Evolutionary conservation across 345 rosid genomes (phyloP).

Genomic region (Eucalyptus virginea): DNA sequence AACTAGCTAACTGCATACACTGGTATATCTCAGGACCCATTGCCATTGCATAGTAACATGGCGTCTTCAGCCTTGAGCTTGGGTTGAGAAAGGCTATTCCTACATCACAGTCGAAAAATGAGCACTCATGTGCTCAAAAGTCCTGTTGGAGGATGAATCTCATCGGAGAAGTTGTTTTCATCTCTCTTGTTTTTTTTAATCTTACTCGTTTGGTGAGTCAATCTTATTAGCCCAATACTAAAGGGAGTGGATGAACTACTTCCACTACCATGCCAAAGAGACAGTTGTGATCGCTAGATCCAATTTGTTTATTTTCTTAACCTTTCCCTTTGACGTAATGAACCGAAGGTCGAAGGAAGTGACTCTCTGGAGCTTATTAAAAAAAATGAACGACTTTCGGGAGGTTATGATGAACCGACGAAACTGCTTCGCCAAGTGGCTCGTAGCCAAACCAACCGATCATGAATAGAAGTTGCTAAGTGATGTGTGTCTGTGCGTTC

Average conservation of each 20-base stretch:
- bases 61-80: background rate
- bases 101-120: background rate
- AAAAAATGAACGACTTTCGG: background rate
- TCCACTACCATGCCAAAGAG: background rate
- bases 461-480: background rate
- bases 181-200: background rate
- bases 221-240: background rate
- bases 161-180: background rate
- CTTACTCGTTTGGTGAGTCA: background rate
- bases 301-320: background rate
- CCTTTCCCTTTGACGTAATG: background rate
- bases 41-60: background rate
- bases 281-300: background rate
- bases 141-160: background rate
- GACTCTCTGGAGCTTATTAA: background rate
- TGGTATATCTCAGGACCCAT: background rate
- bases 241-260: background rate
- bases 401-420: background rate
- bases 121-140: background rate
- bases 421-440: background rate
- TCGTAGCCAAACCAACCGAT: background rate
- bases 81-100: background rate
- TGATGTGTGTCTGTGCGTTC: background rate
- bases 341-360: background rate
- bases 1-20: background rate